Base-by-base conservation (phyloP, 1,284 basidiomycete genomes). In the Sporisorium sorghi region DNA sequence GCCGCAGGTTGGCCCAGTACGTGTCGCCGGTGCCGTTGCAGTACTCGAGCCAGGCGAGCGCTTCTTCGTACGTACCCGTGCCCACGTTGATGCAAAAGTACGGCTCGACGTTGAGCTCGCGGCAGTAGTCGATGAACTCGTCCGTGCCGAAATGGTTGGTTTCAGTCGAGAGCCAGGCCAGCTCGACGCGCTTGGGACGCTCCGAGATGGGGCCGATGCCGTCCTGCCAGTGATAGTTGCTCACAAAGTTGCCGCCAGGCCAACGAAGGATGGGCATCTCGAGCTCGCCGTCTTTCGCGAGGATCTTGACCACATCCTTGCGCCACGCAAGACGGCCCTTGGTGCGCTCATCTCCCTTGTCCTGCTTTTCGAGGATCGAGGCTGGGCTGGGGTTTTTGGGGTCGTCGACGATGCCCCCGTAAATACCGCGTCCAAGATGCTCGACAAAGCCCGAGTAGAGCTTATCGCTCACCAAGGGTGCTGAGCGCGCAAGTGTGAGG, bases 51-150 rank as follows among this genome's bases (percentile, higher is more conserved):
- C 89, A 90, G 2, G 87, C 87, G n/a, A 91, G 84, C 0, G 89
- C 89, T 55, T 90, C 89, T 64, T 89, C 88, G 23, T 89, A 84
- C 0, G 88, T 88, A 2, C 89, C 89, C 0, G 89, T 89, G 8
- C 89, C 89, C 89, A 90, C 89, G 84, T 90, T 90, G 52, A 90
- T 77, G 70, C 89, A 89, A 48, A 90, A 87, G 79, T 88, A 90
- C 2, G 89, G 89, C 81, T 90, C 89, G 12, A 81, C 80, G 5
- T 78, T 77, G 21, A 83, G 74, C 21, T 86, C 28, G 85, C 87
- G 28, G 87, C 85, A 47, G 83, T 85, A 46, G 86, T 86, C 75
- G 87, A 89, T 87, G 59, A 85, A 88, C 82, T 88, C 87, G 78
- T 88, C 88, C 0, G 89, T 90, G 24, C 90, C 90, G 67, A 91